Conservation (phyloP, 148 eudicot genomes). For the Nepenthes mirabilis region DNA sequence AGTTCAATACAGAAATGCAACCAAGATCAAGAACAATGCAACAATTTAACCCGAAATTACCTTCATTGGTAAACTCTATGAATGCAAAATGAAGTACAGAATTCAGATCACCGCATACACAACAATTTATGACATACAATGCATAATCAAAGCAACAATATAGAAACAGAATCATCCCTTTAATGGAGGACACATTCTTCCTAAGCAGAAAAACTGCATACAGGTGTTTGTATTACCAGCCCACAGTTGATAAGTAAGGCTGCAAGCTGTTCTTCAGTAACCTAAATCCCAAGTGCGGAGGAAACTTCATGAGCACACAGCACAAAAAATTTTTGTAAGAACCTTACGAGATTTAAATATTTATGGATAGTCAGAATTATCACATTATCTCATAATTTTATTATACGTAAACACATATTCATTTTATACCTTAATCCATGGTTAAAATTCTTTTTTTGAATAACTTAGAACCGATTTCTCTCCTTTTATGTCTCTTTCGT, state of each 20-base stretch:
- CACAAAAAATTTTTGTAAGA: no score
- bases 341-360: no score
- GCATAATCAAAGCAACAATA: conserved; percentile 4
- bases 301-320: no score
- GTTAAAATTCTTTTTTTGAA: no score
- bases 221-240: conserved; percentile 37
- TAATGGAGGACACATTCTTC: neutral
- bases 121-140: conserved; percentile 88
- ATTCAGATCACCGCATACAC: conserved; percentile 95
- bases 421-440: no score
- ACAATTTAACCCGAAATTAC: conserved; percentile 30
- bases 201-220: neutral
- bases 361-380: no score
- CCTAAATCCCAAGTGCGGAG: conserved; percentile 22
- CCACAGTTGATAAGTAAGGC: conserved; percentile 75
- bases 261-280: conserved; percentile 97
- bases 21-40: neutral
- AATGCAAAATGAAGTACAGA: conserved; percentile 98
- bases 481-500: no score
- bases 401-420: no score
- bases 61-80: conserved; percentile 82
- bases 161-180: neutral
- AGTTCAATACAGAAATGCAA: neutral
- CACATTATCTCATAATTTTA: no score
- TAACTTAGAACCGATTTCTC: no score